Base-by-base conservation (phyloP, 108 stramenopile genomes). In the Nitzschia inconspicua region DNA sequence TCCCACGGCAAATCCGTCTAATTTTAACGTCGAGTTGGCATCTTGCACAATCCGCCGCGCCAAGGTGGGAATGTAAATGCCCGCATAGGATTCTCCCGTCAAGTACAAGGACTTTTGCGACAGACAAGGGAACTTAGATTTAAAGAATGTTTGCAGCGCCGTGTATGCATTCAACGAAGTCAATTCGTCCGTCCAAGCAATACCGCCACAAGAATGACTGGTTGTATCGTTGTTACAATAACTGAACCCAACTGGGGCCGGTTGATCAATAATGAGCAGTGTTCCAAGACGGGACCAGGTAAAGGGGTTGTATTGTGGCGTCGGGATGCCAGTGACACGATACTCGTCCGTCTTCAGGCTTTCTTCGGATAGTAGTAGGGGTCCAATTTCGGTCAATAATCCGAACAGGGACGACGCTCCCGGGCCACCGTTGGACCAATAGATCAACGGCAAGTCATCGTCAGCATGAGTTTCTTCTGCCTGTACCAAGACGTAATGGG, bases 371-470 rank as follows among this genome's bases (percentile, higher is more conserved):
- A 85, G 42, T 19, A 80, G 9, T 36, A 86, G 47, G 0, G 81
- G 86, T 0, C 90, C 86, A 19, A 85, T 19, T 57, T 92, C 90
- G 14, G 74, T 78, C 16, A 92, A 39, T 2, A 88, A 31, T 3
- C 86, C 92, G 65, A 80, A 83, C 48, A 88, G 35, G 18, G 59
- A 64, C 9, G 73, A 73, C 14, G 87, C 86, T n/a, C 92, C 92
- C 2, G 92, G 92, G 34, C 92, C 92, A 26, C 92, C 92, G 53
- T 86, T 90, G 0, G 72, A 56, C 91, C 91, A 93, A 40, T 86
- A 76, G 28, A 89, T 79, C 37, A 89, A 36, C 4, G 86, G 86
- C 28, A 62, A 68, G 1, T 65, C 65, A 5, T 64, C 72, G 35
- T 64, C 70, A 14, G 58, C 69, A 14, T 67, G 66, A n/a, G 55